Percentiles rank a stretch among this genome's conserved stretches.
These are phyloP conservation scores for Davidsoniella neocaledoniae DNA, from an alignment of 2,329 filamentous ascomycete species.

Conservation along the genomic window DNA sequence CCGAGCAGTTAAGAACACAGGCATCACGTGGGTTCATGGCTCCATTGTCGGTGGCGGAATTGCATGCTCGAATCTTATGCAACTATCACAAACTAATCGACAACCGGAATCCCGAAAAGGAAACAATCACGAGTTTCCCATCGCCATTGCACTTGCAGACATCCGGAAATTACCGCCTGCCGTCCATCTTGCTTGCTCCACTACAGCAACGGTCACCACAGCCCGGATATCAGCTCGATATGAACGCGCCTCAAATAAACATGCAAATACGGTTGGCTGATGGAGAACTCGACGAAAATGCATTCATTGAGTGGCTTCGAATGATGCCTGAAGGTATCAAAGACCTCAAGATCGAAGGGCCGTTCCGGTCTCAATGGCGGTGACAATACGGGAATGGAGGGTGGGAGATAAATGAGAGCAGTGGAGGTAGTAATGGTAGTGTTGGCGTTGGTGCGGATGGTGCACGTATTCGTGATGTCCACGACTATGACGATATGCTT, in stretches of 20 bases:
- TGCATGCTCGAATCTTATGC: slow-evolving; percentile 36
- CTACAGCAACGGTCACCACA: slow-evolving; percentile 26
- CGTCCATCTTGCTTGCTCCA: slow-evolving; percentile 39
- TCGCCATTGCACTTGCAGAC: slow-evolving; percentile 39
- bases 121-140: slow-evolving; percentile 31
- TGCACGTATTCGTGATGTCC: too few species aligned
- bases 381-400: slow-evolving; percentile 6
- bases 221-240: slow-evolving; percentile 20
- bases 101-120: slow-evolving; percentile 31
- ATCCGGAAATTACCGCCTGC: slow-evolving; percentile 33
- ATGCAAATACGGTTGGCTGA: slow-evolving; percentile 35
- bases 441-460: too few species aligned
- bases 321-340: slow-evolving; percentile 39
- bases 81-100: slow-evolving; percentile 34
- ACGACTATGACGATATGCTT: neutral
- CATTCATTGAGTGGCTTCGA: slow-evolving; percentile 41
- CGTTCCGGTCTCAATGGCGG: slow-evolving; percentile 20
- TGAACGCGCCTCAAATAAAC: slow-evolving; percentile 30
- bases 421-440: neutral
- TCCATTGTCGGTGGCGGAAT: slow-evolving; percentile 33
- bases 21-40: slow-evolving; percentile 26
- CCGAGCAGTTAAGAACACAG: slow-evolving; percentile 32
- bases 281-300: slow-evolving; percentile 33
- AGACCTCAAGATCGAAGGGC: slow-evolving; percentile 38
- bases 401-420: neutral